Evolutionary conservation across 2,329 filamentous ascomycete genomes (phyloP), one percentile per base, ranked within the genome.

Genomic region (Aureobasidium musti): DNA sequence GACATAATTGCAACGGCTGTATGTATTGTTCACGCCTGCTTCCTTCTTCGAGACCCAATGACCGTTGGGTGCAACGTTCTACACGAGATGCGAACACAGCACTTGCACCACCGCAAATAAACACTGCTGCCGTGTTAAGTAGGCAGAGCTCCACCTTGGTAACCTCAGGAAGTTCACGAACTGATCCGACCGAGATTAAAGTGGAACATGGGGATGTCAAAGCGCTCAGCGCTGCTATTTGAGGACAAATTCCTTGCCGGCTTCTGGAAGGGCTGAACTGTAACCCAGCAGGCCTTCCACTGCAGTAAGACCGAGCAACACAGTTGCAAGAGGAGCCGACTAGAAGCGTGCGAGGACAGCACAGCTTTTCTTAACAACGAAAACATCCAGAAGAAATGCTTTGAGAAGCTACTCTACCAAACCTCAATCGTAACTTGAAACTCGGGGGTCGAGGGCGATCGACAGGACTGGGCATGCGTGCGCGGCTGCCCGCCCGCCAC

Each of bases 121-220:
- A 61, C 41, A 63, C 59, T 47, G 49, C 45, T n/a, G 45, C 47
- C 28, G 59, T 52, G 45, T 41, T 52, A 30, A 52, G 30, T 52
- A 47, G 33, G 35, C n/a, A 61, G 30, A 61, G 57, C 57, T 61
- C 57, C 57, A 61, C 57, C 57, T 61, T 47, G 41, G 54, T 49
- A 61, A 28, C 26, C 57, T 61, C 57, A 49, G 28, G 57, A 61
- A 61, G 57, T 61, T 41, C 59, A 37, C 59, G 59, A 63, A 63
- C 59, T 50, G 59, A 47, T 63, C 59, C 43, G 59, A 63, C 59
- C 59, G 59, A 63, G 59, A 63, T 63, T 63, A 52, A 63, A 52
- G 45, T 63, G 59, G 59, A 63, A 63, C 59, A 63, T 52, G 59
- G 59, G 61, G 61, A 53, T 64, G 61, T 64, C 61, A 49, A 54